Evolutionary conservation across 2,329 filamentous ascomycete species (phyloP), one percentile per base, ranked within the genome.

Genomic region (Ascochyta koolunga): DNA sequence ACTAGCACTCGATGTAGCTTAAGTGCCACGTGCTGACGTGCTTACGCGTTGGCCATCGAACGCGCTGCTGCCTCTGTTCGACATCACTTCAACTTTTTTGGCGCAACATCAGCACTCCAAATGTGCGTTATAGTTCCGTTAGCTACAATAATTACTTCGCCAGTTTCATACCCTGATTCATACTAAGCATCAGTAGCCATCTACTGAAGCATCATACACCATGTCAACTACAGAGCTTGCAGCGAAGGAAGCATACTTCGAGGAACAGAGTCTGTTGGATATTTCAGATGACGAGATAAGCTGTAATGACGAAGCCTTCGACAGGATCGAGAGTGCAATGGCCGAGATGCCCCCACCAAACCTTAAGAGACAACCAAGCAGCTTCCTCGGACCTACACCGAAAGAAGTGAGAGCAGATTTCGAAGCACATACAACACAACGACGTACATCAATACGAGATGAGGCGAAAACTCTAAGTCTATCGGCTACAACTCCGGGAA

Each of bases 331-430:
- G 40, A 56, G 59, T 37, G 63, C 63, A 0, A 47, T 74, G 19
- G 59, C 58, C 16, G 64, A 68, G 18, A 57, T 21, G 54, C 57
- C 55, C 16, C 56, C 57, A 29, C 62, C 61, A n/a, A 58, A 37
- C 16, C 48, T 60, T 13, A 16, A 41, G 10, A 60, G 54, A 19
- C 58, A 59, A 27, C 54, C 45, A 13, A 67, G 66, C 50, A 72
- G 66, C 48, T 71, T 74, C 21, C 53, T 69, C 10, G 70, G 70
- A 2, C 62, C 66, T 32, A 72, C 68, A 1, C 67, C 70, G 3
- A 71, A 66, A 52, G 64, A 73, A 45, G 59, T 50, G 36, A 62
- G 61, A 44, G 65, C 60, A 22, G 63, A 66, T 3, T 71, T 70
- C 22, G 61, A 69, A 38, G 49, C 60, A n/a, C 50, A 66, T 31